A percentile compares a stretch with the other conserved stretches of the same genome.
phyloP scores from a whole-genome alignment of 768 basidiomycete genomes.

The Holtermannia corniformis region DNA sequence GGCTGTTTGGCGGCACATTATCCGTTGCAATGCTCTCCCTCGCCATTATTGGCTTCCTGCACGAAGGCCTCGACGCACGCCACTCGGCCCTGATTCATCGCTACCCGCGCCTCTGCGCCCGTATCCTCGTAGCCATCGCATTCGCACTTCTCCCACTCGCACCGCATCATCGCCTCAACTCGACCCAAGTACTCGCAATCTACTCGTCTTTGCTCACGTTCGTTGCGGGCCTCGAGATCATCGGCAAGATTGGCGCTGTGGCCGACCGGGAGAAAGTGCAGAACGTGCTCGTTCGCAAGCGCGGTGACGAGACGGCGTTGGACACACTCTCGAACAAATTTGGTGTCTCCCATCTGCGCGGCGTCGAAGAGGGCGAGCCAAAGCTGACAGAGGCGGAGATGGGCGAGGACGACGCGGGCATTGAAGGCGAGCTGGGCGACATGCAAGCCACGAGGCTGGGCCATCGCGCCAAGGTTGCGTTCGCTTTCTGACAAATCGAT shows the following conservation, averaged over 20 bases:
- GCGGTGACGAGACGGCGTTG: not conserved
- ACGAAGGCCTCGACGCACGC: conserved; percentile 4
- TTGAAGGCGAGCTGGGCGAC: not conserved
- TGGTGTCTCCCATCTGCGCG: not conserved
- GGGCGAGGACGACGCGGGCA: not conserved
- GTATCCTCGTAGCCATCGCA: not conserved
- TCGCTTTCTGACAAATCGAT: not conserved
- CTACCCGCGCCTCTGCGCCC: not conserved
- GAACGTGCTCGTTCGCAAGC: not conserved
- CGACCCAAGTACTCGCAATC: not conserved
- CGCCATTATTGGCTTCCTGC: conserved; percentile 6
- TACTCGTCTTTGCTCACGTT: not conserved
- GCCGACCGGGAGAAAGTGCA: not conserved
- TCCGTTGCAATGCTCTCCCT: conserved; percentile 4
- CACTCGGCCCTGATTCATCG: not conserved
- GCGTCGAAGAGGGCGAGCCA: not conserved
- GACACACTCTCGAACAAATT: not conserved
- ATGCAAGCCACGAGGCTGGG: not conserved
- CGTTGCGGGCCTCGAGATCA: not conserved
- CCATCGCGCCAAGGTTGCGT: not conserved
- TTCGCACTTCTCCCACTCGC: not conserved
- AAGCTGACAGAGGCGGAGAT: not conserved
- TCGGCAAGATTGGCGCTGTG: not conserved
- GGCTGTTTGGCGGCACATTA: conserved; percentile 3
- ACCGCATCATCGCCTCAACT: not conserved